Evolutionary conservation across 1,284 basidiomycete species (phyloP).

Genomic region (Trametes polyzona): DNA sequence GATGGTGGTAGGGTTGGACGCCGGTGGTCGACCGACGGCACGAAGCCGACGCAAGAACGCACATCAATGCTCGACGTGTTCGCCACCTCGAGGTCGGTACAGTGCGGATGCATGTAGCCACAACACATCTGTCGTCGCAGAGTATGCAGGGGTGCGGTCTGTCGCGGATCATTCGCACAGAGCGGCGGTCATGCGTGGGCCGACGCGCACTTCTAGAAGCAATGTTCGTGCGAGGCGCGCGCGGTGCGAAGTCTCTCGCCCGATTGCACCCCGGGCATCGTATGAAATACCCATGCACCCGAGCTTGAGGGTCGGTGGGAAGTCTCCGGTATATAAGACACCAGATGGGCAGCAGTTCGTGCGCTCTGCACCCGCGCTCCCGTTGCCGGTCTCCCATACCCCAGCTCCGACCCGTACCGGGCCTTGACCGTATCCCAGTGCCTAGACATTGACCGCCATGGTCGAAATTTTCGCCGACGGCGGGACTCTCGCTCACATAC

Average conservation of each 20-base stretch:
- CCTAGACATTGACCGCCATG: constrained; percentile 5
- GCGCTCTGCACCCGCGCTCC: not conserved
- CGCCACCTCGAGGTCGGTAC: no score
- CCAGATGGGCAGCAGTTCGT: not conserved
- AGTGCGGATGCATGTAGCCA: no score
- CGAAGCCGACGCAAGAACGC: no score
- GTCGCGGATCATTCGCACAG: not conserved
- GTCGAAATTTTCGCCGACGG: constrained; percentile 45
- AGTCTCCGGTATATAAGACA: not conserved
- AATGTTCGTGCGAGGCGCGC: not conserved
- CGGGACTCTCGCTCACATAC: constrained; percentile 48
- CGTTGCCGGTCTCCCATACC: not conserved
- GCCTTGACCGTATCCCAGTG: constrained; percentile 6
- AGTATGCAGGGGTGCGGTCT: not conserved
- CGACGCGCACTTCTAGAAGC: not conserved
- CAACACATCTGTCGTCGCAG: not conserved
- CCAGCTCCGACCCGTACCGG: not conserved
- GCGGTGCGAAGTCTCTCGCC: not conserved
- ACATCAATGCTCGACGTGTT: no score
- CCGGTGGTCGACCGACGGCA: no score
- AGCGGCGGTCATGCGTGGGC: not conserved
- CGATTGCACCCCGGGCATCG: not conserved
- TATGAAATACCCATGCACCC: not conserved
- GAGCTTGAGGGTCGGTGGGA: constrained; percentile 1
- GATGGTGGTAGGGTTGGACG: no score